Evolutionary conservation across 805 yeast species (phyloP), one percentile per base, ranked within the genome.

Genomic region (Yueomyces sinensis): DNA sequence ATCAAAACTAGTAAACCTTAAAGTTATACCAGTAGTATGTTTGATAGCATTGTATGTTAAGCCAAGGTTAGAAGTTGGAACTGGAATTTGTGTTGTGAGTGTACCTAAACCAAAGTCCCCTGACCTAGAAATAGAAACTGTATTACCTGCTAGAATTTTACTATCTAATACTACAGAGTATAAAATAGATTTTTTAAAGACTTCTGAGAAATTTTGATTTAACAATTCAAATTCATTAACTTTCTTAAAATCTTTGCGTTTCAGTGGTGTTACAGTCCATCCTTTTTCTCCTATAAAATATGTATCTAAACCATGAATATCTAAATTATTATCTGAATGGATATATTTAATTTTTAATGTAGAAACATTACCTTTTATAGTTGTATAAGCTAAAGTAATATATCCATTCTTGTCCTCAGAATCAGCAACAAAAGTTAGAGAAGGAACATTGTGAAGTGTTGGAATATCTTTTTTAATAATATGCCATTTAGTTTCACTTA

Each of bases 31-130:
- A 4, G 38, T 30, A 5, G 22, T 23, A 13, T 33, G 16, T 7
- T 32, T 20, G 5, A 37, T 35, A 16, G 37, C 33, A n/a, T 24
- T 25, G 33, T 42, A 40, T 13, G 41, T 35, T 33, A 42, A 38
- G 3, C 32, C 14, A n/a, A 48, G 23, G n/a, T 41, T 35, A 5
- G 47, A 32, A 3, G 38, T 38, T 9, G 56, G 56, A 13, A 51
- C 54, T 11, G 46, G 43, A n/a, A 50, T 42, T 33, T 46, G 52
- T 2, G 53, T 48, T 3, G 50, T 42, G 16, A 43, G 17, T 5
- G 47, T 34, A 7, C 56, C 56, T 11, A 49, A 41, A 1, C 56
- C 56, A n/a, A 44, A 40, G 13, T 44, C 35, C 16, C 42, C 43
- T 2, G 56, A 51, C 11, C 35, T 29, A 19, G 32, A 31, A 2